Percentiles rank a stretch among this genome's conserved stretches.
Conservation (phyloP, 169 alveolate species). For the Cryptosporidium ubiquitum region DNA sequence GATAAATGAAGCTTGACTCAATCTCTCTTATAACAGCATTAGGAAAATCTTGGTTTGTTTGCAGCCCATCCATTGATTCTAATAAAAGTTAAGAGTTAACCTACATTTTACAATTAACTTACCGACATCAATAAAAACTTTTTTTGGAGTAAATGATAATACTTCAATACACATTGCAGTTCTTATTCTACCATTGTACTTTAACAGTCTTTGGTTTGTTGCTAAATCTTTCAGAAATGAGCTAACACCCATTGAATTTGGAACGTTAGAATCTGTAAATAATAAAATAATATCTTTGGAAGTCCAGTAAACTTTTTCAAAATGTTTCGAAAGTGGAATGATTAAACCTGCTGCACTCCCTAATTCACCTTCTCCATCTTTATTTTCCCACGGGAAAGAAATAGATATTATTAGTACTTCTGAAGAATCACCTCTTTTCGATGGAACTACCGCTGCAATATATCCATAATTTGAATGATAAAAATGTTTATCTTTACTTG, state of each 20-base stretch:
- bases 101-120: neutral
- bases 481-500: neutral
- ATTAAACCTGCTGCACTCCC: constrained; percentile 41
- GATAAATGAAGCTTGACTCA: constrained; percentile 18
- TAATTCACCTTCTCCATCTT: neutral
- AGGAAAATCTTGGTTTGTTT: constrained; percentile 46
- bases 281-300: constrained; percentile 38
- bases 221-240: constrained; percentile 47
- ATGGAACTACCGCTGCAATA: constrained; percentile 42
- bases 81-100: neutral
- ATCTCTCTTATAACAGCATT: constrained; percentile 42
- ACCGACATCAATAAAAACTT: constrained; percentile 56
- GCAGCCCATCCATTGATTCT: constrained; percentile 67
- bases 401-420: constrained; percentile 27
- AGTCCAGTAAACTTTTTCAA: constrained; percentile 34
- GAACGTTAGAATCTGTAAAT: constrained; percentile 43
- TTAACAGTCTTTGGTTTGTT: neutral
- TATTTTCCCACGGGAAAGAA: constrained; percentile 42
- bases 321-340: constrained; percentile 30
- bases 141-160: constrained; percentile 33
- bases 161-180: constrained; percentile 51
- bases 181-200: constrained; percentile 26
- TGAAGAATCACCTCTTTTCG: constrained; percentile 57
- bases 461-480: neutral
- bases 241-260: constrained; percentile 29